Evolutionary conservation across 495 filamentous ascomycete species (phyloP), one percentile per base, ranked within the genome.

Genomic region (Filosporella fistucella): DNA sequence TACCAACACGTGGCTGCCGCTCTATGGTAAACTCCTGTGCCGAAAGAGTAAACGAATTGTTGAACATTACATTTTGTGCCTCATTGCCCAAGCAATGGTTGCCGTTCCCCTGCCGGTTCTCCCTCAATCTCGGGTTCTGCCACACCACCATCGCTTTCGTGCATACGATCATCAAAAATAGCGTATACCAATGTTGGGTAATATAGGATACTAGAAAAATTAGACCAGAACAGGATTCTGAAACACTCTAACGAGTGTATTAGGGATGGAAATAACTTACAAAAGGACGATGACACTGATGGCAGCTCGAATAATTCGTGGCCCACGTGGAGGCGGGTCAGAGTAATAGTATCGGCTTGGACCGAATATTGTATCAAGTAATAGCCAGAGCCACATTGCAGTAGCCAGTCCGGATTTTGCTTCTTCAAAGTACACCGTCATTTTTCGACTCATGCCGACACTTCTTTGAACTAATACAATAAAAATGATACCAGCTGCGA

Each of bases 321-420:
- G 28, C 30, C 21, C 17, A 16, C 32, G 44, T 10, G 10, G 13
- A 22, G 26, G 3, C 10, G 4, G 23, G 1, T 9, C 12, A 45
- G 45, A 47, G 22, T 35, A 42, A 13, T 11, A 0, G 11, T 26
- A 32, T 11, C 32, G 40, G 3, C 12, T 14, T 5, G 45, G 46
- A 4, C 29, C 45, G 33, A 55, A 38, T 4, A 45, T 45, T 1
- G 35, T 49, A 24, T 55, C 52, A 24, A 55, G 28, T 0, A 55
- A 24, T 26, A 58, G 25, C 59, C 59, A 62, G 5, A 56, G 3
- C 59, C 59, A 62, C 17, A 56, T 22, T 11, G 40, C 49, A 26
- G 59, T 56, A 12, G 55, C 56, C 25, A 62, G 32, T 0, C 7
- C 32, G 9, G 52, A 38, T 25, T 62, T 62, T 33, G 34, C 47